Conservation (phyloP, 2,329 filamentous ascomycete genomes). For the Didymella lethalis region DNA sequence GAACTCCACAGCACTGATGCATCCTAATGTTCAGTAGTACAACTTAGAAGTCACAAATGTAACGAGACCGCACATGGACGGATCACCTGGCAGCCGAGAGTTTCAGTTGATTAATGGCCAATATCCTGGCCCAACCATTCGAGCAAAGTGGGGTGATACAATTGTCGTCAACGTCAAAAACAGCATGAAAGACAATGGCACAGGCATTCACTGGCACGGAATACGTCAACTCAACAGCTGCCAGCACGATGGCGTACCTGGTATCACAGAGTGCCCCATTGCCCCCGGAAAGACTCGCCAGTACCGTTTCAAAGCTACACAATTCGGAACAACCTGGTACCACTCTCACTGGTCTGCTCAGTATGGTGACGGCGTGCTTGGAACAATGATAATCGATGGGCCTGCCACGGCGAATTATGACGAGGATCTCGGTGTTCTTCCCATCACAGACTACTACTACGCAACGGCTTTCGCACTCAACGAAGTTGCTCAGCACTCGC, state of each 20-base stretch:
- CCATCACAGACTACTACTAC: slow-evolving; percentile 71
- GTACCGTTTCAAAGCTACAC: slow-evolving; percentile 65
- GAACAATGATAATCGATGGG: slow-evolving; percentile 53
- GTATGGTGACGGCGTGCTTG: slow-evolving; percentile 55
- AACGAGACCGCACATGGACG: slow-evolving; percentile 52
- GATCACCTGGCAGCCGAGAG: slow-evolving; percentile 43
- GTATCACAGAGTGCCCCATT: slow-evolving; percentile 68
- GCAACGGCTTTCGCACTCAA: slow-evolving; percentile 42
- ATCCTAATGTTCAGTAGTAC: slow-evolving; percentile 40
- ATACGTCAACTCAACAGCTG: slow-evolving; percentile 49
- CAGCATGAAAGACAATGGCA: slow-evolving; percentile 55
- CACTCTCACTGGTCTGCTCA: slow-evolving; percentile 55
- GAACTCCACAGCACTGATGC: no score
- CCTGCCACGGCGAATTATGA: slow-evolving; percentile 60
- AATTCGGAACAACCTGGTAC: slow-evolving; percentile 57
- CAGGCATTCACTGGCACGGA: slow-evolving; percentile 62
- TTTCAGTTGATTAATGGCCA: slow-evolving; percentile 60
- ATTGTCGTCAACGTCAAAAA: slow-evolving; percentile 53
- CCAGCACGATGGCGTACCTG: slow-evolving; percentile 65
- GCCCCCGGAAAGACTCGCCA: slow-evolving; percentile 64
- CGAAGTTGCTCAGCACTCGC: slow-evolving; percentile 44
- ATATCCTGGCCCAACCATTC: slow-evolving; percentile 67
- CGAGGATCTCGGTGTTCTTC: slow-evolving; percentile 66
- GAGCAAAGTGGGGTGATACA: slow-evolving; percentile 51
- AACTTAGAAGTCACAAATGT: slow-evolving; percentile 53